Percentiles rank a stretch among this genome's conserved stretches.
These are phyloP conservation scores for Pseudofabraea citricarpa DNA, from an alignment of 2,329 filamentous ascomycete genomes.

Conservation along the genomic window DNA sequence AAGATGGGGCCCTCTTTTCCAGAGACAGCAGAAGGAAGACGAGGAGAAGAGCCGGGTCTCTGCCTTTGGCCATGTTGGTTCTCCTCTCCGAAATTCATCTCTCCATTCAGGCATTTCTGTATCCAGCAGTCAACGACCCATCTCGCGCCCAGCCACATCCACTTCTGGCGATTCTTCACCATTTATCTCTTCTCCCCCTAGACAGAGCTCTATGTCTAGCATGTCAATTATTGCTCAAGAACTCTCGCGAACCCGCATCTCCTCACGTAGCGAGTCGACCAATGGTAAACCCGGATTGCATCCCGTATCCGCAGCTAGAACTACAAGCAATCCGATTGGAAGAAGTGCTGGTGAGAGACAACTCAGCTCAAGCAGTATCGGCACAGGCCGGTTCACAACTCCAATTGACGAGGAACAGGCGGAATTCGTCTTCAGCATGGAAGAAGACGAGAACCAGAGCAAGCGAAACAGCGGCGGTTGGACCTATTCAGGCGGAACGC, in stretches of 20 bases:
- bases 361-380: constrained; percentile 51
- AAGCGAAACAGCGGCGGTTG: constrained; percentile 27
- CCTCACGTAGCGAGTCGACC: constrained; percentile 33
- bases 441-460: constrained; percentile 46
- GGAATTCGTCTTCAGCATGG: constrained; percentile 62
- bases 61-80: constrained; percentile 63
- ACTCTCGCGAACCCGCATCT: constrained; percentile 54
- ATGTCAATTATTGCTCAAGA: constrained; percentile 58
- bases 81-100: constrained; percentile 58
- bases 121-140: constrained; percentile 28
- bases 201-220: constrained; percentile 41
- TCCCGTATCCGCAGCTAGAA: constrained; percentile 36
- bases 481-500: constrained; percentile 17
- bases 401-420: constrained; percentile 62
- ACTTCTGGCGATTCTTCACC: constrained; percentile 25
- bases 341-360: constrained; percentile 47
- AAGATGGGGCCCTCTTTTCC: constrained; percentile 57
- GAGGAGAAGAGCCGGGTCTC: constrained; percentile 41
- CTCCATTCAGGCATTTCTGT: constrained; percentile 48
- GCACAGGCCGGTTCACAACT: constrained; percentile 53
- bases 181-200: constrained; percentile 27
- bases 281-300: constrained; percentile 46
- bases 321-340: constrained; percentile 34
- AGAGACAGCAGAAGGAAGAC: constrained; percentile 44
- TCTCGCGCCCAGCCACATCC: constrained; percentile 33